Percentiles rank a stretch among this genome's conserved stretches.
phyloP scores from a whole-genome alignment of 228 moss, liverwort and hornwort species.

The Sphagnum magellanicum region DNA sequence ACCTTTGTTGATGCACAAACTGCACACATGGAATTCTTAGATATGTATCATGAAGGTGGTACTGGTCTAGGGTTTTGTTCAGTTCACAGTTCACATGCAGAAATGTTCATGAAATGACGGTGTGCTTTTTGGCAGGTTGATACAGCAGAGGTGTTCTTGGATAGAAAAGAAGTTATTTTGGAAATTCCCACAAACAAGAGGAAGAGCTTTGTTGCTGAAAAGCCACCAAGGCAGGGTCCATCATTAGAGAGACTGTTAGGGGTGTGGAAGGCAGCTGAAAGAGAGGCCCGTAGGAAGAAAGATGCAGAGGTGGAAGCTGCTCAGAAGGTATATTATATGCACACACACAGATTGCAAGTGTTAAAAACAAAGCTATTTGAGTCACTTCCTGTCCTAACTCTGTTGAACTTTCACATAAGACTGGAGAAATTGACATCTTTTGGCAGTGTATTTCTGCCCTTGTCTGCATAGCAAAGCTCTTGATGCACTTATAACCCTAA shows the following conservation, averaged over 20 bases:
- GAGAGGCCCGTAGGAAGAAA: slow-evolving; percentile 34
- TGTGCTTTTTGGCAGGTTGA: not conserved
- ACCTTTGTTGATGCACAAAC: too few species aligned
- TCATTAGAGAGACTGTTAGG: slow-evolving; percentile 59
- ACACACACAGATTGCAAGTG: not conserved
- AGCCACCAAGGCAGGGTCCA: slow-evolving; percentile 22
- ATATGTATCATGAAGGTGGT: too few species aligned
- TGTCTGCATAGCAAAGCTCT: not conserved
- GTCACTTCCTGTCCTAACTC: not conserved
- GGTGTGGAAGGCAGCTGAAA: slow-evolving; percentile 57
- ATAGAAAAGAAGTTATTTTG: slow-evolving; percentile 1
- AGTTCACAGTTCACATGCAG: too few species aligned
- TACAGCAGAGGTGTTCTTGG: slow-evolving; percentile 1
- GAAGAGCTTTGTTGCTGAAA: not conserved
- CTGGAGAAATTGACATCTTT: not conserved
- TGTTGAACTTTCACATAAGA: not conserved
- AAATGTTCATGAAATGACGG: too few species aligned
- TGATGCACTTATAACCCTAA: not conserved
- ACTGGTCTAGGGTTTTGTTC: too few species aligned
- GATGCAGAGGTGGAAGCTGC: slow-evolving; percentile 31
- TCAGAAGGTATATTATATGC: slow-evolving; percentile 21
- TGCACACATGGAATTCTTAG: too few species aligned
- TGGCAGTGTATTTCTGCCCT: not conserved
- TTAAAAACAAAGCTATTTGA: not conserved
- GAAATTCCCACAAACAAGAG: not conserved